phyloP scores from a whole-genome alignment of 768 basidiomycete genomes.

The Russula sp. region DNA sequence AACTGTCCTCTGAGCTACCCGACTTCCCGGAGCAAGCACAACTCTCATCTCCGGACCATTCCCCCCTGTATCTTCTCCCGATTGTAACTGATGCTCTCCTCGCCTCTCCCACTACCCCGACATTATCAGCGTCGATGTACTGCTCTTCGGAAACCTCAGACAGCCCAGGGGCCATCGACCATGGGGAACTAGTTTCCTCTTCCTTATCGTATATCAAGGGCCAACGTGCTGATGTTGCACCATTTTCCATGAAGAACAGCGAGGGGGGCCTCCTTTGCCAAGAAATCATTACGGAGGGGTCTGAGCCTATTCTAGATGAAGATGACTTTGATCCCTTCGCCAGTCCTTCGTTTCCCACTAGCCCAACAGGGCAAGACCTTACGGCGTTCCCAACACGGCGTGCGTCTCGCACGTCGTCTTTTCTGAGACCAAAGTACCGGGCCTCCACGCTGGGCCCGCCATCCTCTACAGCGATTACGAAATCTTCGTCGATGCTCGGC shows the following conservation, averaged over 20 bases:
- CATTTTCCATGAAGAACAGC: constrained; percentile 6
- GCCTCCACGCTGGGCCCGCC: background rate
- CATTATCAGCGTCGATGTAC: constrained; percentile 8
- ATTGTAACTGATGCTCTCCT: background rate
- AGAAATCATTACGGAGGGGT: constrained; percentile 9
- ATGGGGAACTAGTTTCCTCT: background rate
- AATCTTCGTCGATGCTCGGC: constrained; percentile 1
- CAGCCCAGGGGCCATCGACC: background rate
- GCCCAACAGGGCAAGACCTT: background rate
- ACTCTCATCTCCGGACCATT: background rate
- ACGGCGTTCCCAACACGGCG: background rate
- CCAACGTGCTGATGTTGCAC: background rate
- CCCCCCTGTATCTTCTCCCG: background rate
- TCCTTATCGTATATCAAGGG: background rate
- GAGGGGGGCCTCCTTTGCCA: constrained; percentile 5
- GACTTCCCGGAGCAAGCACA: background rate
- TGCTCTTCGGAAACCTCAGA: constrained; percentile 13
- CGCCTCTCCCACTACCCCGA: constrained; percentile 11
- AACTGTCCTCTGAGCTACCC: background rate
- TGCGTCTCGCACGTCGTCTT: background rate
- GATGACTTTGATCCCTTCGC: constrained; percentile 5
- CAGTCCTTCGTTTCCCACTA: background rate
- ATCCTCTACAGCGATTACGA: background rate
- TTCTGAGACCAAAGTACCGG: constrained; percentile 2
- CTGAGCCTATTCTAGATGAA: constrained; percentile 7